phyloP scores from a whole-genome alignment of 2,329 filamentous ascomycete species.

The Hansfordia pulvinata region DNA sequence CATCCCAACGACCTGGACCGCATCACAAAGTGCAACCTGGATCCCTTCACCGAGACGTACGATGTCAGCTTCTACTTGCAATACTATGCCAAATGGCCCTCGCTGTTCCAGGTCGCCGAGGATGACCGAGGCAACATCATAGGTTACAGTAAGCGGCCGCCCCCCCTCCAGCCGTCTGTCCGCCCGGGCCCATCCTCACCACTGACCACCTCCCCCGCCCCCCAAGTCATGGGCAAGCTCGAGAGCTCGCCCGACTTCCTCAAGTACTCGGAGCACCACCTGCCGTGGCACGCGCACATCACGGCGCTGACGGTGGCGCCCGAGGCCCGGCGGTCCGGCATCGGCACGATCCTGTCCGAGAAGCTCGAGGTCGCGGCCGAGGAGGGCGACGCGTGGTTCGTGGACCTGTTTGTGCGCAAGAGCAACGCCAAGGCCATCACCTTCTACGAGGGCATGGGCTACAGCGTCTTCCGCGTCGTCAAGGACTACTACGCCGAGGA shows the following conservation, averaged over 20 bases:
- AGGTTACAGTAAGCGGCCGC: conserved; percentile 65
- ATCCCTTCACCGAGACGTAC: conserved; percentile 96
- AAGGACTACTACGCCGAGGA: conserved; percentile 90
- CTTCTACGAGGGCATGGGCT: conserved; percentile 85
- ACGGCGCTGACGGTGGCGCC: conserved; percentile 90
- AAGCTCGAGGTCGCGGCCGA: conserved; percentile 75
- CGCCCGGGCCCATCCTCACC: conserved; percentile 1
- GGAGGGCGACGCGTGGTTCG: conserved; percentile 79
- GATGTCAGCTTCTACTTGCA: conserved; percentile 90
- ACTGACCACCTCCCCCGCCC: background rate
- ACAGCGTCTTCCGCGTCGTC: conserved; percentile 79
- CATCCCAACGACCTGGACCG: conserved; percentile 71
- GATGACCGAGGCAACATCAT: conserved; percentile 78
- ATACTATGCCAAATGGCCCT: conserved; percentile 92
- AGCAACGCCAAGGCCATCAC: conserved; percentile 79
- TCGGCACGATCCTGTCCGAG: conserved; percentile 71
- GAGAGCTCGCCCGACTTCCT: conserved; percentile 72
- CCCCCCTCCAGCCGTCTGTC: no score
- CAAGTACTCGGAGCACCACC: conserved; percentile 70
- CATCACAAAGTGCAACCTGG: conserved; percentile 89
- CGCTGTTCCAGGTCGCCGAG: conserved; percentile 85
- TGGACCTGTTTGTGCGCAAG: conserved; percentile 84
- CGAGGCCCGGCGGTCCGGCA: conserved; percentile 69
- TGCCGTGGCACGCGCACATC: conserved; percentile 99
- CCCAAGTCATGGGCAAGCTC: conserved; percentile 85